Evolutionary conservation across 148 eudicot genomes (phyloP), one percentile per base, ranked within the genome.

Genomic region (Dianthus caryophyllus): DNA sequence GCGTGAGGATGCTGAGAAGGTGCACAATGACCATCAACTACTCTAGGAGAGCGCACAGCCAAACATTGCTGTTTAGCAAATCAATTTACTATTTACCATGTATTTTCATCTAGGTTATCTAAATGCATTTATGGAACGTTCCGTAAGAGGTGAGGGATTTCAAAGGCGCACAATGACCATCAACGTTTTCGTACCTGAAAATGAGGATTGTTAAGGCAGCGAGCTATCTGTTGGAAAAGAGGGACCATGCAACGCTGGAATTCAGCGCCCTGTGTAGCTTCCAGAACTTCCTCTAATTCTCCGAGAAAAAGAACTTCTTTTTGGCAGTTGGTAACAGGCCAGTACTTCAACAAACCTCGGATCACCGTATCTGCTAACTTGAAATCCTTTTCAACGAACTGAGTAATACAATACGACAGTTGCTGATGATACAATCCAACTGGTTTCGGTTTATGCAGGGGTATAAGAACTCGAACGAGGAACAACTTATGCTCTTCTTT

Each of bases 401-500:
- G 96, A 11, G 81, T 81, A 66, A 86, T 79, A 67, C 96, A 89
- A 55, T 89, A 89, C 11, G 89, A 79, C 11, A 89, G 71, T 73
- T 89, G 96, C 71, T 79, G 89, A 76, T 89, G 96, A 78, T 89
- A 89, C 72, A 81, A 0, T 13, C 78, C 78, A 41, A 86, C 54
- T 14, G 87, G 67, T 76, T 84, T 89, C 15, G 96, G 96, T 65
- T 89, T 89, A 81, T 89, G 96, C 17, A 89, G 84, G 20, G 96
- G 96, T 63, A 89, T 89, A 44, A 89, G 71, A 26, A 83, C 87
- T 55, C 91, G 76, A 58, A 79, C 79, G 69, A 89, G 90, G 68
- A 89, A 89, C 74, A 89, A 62, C 75, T 86, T 89, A 50, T 89
- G 96, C 77, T 89, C 96, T 79, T 89, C 92, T 71, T 89, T 89